phyloP scores from a whole-genome alignment of 2,329 filamentous ascomycete species.

The Penicillium sp. region DNA sequence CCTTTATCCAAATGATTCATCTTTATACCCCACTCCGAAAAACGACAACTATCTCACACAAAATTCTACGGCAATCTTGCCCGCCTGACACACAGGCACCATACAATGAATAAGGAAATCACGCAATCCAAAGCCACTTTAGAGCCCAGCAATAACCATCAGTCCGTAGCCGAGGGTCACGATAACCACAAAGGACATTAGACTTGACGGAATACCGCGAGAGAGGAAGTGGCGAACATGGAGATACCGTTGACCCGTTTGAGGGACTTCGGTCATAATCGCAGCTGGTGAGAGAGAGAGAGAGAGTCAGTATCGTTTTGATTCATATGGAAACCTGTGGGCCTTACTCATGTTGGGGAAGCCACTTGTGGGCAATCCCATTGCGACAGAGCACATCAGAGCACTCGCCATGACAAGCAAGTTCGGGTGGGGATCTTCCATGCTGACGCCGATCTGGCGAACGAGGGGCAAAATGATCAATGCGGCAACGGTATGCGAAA shows the following conservation, averaged over 20 bases:
- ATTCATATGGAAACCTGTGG: constrained; percentile 12
- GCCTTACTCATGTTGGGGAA: constrained; percentile 98
- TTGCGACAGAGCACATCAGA: constrained; percentile 96
- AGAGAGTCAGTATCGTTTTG: not conserved
- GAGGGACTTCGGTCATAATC: constrained; percentile 97
- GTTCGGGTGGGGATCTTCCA: constrained; percentile 91
- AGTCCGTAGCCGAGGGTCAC: constrained; percentile 87
- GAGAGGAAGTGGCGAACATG: constrained; percentile 93
- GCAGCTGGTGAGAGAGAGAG: constrained; percentile 63
- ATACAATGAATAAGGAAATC: not conserved
- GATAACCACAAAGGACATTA: constrained; percentile 79
- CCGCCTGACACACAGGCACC: not conserved
- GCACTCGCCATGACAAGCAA: constrained; percentile 92
- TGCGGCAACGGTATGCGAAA: constrained; percentile 94
- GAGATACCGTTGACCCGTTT: constrained; percentile 87
- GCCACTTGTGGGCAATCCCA: constrained; percentile 92
- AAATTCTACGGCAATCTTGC: not conserved
- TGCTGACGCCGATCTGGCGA: constrained; percentile 76
- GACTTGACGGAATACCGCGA: constrained; percentile 82
- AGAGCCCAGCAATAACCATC: constrained; percentile 75
- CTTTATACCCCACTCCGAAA: not conserved
- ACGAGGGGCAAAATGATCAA: constrained; percentile 93
- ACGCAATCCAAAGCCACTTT: not conserved
- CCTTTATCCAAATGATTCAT: not conserved
- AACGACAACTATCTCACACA: not conserved